Conservation (phyloP, 495 filamentous ascomycete genomes). For the Trichocladium uniseriatum region DNA sequence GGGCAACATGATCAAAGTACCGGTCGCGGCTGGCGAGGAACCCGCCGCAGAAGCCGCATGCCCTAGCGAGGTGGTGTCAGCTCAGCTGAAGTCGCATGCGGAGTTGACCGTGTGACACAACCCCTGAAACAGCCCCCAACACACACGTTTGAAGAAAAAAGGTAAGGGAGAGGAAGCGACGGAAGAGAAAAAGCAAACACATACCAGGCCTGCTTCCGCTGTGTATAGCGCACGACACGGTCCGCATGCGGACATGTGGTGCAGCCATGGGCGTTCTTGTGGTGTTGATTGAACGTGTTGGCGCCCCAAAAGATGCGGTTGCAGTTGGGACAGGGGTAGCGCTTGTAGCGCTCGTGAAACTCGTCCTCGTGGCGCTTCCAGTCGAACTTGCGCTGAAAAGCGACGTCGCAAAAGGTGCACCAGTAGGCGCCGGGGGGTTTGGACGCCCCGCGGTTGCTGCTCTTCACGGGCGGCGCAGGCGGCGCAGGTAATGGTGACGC, state of each 20-base stretch:
- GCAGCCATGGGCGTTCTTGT: slow-evolving; percentile 43
- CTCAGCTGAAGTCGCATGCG: slow-evolving; percentile 12
- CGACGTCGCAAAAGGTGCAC: slow-evolving; percentile 44
- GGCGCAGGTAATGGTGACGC: slow-evolving; percentile 4
- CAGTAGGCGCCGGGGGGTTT: slow-evolving; percentile 34
- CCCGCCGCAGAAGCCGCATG: slow-evolving; percentile 42
- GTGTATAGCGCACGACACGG: slow-evolving; percentile 32
- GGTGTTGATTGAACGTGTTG: slow-evolving; percentile 44
- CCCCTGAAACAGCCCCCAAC: background rate
- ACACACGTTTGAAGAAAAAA: no score
- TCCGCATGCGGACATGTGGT: slow-evolving; percentile 42
- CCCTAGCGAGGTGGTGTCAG: slow-evolving; percentile 16
- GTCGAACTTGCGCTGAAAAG: slow-evolving; percentile 44
- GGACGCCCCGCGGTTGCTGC: slow-evolving; percentile 23
- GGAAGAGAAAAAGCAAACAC: background rate
- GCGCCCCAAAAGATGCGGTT: slow-evolving; percentile 43
- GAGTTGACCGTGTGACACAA: slow-evolving; percentile 6
- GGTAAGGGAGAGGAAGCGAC: background rate
- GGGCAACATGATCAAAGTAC: slow-evolving; percentile 43
- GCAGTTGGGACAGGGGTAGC: slow-evolving; percentile 41
- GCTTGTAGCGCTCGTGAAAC: slow-evolving; percentile 43
- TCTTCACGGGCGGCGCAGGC: slow-evolving; percentile 16
- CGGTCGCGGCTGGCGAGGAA: slow-evolving; percentile 39
- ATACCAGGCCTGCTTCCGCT: slow-evolving; percentile 24
- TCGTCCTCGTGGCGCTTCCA: slow-evolving; percentile 47